Evolutionary conservation across 176 grass and related monocot species (phyloP), one percentile per base, ranked within the genome.

Genomic region (Alopecurus myosuroides): DNA sequence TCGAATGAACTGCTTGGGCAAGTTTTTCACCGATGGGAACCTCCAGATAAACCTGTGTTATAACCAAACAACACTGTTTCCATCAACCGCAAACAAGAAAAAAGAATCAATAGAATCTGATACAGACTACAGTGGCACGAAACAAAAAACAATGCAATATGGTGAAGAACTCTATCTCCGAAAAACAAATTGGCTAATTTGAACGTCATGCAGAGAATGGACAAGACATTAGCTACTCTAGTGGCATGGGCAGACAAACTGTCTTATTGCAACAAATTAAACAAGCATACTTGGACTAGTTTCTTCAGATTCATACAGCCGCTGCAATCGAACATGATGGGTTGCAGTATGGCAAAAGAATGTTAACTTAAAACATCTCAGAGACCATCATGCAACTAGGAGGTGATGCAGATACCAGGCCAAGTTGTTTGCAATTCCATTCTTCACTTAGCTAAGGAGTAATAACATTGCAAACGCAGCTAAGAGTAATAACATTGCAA

Each of bases 1-100:
- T 99, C 0, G 63, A 87, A 77, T 92, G 93, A 84, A 99, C 86
- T 85, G 93, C 91, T 72, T 92, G 91, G 55, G 93, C 97, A 83
- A 96, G 89, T 87, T 83, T 99, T 88, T 96, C 97, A 34, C 93
- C 81, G 82, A 84, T 95, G 41, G 97, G 97, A 67, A 99, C 90
- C 67, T 99, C 97, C 77, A 99, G 86, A 83, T 99, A 99, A 82
- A 99, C 89, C 97, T 99, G 88, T 65, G 48, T 84, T 37, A 35
- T 37, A 52, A 7, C 61, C 71, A 2, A 14, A 39, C 23, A 75
- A 13, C 29, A 76, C 41, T 33, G 36, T 81, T 49, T 76, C 22
- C 13, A 65, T 26, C 77, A 76, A 80, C 37, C 44, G 45, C 40
- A 46, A 48, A 52, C 46, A 53, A 33, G 28, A 19, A 80, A 82